A percentile compares a stretch with the other conserved stretches of the same genome.
These are phyloP conservation scores for Calonectria hawksworthii DNA, from an alignment of 2,329 filamentous ascomycete species.

Conservation along the genomic window DNA sequence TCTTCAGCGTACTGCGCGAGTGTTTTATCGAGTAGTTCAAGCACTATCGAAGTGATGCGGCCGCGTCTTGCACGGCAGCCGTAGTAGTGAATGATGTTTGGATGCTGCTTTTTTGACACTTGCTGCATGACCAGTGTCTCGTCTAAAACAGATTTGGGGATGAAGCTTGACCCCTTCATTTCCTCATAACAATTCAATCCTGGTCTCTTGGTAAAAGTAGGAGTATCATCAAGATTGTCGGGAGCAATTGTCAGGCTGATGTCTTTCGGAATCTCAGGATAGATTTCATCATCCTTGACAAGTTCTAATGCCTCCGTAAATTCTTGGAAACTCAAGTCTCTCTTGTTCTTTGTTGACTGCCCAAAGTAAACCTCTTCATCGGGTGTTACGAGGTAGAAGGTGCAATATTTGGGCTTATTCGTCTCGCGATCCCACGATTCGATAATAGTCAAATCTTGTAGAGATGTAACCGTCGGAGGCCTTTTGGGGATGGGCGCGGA, in stretches of 20 bases:
- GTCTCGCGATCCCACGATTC: conserved; percentile 20
- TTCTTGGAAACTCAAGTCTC: conserved; percentile 18
- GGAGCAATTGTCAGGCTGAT: conserved; percentile 14
- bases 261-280: conserved; percentile 12
- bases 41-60: conserved; percentile 23
- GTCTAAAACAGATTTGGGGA: conserved; percentile 2
- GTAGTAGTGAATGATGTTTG: conserved; percentile 22
- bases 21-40: conserved; percentile 16
- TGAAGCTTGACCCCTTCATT: conserved; percentile 7
- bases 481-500: neutral
- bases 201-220: conserved; percentile 22
- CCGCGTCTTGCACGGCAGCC: conserved; percentile 22
- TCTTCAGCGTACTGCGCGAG: neutral
- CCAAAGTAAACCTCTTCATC: conserved; percentile 29
- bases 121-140: conserved; percentile 24
- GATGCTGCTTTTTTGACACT: conserved; percentile 19
- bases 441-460: conserved; percentile 21
- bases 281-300: conserved; percentile 20
- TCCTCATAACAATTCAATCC: conserved; percentile 15
- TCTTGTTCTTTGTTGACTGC: conserved; percentile 26
- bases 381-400: conserved; percentile 22
- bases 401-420: conserved; percentile 21
- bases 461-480: conserved; percentile 5
- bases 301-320: conserved; percentile 2
- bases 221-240: conserved; percentile 3